Evolutionary conservation across 1,284 basidiomycete genomes (phyloP).

Genomic region (Cryptococcus sp.): DNA sequence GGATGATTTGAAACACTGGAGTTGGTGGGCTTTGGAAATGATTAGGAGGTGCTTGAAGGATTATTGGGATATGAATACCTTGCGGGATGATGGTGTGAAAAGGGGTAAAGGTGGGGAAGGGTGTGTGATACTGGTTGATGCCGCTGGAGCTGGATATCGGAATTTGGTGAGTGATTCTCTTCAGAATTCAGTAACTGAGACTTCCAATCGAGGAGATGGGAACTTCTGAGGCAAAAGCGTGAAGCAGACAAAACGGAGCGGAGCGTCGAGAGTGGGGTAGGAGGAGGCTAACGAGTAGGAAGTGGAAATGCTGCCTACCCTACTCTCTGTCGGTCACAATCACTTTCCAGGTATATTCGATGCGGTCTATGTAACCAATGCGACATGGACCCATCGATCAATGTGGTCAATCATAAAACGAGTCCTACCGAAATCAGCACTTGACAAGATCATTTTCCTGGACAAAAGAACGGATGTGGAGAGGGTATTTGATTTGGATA

Average conservation of each 20-base stretch:
- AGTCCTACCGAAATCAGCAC: conserved; percentile 49
- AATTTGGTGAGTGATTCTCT: conserved; percentile 38
- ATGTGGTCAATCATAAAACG: conserved; percentile 52
- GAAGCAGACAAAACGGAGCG: too few relatives aligned
- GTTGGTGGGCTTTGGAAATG: conserved; percentile 44
- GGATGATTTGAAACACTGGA: conserved; percentile 40
- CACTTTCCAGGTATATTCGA: conserved; percentile 47
- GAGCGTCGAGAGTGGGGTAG: conserved; percentile 1
- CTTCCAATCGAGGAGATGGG: too few relatives aligned
- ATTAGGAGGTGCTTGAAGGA: conserved; percentile 32
- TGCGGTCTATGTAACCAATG: conserved; percentile 50
- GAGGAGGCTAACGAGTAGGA: conserved; percentile 31
- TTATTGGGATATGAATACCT: conserved; percentile 26
- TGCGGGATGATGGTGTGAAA: conserved; percentile 8
- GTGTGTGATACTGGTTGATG: conserved; percentile 42
- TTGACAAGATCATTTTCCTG: conserved; percentile 51
- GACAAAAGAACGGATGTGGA: conserved; percentile 22
- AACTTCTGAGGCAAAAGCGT: too few relatives aligned
- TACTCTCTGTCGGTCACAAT: conserved; percentile 39
- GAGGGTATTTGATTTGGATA: conserved; percentile 32
- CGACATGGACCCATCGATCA: conserved; percentile 51
- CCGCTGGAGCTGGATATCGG: conserved; percentile 40
- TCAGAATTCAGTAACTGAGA: not conserved
- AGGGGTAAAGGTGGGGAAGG: conserved; percentile 25
- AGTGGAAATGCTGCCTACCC: conserved; percentile 44